phyloP scores from a whole-genome alignment of 164 flowering plant species.

The Stephania cephalantha region DNA sequence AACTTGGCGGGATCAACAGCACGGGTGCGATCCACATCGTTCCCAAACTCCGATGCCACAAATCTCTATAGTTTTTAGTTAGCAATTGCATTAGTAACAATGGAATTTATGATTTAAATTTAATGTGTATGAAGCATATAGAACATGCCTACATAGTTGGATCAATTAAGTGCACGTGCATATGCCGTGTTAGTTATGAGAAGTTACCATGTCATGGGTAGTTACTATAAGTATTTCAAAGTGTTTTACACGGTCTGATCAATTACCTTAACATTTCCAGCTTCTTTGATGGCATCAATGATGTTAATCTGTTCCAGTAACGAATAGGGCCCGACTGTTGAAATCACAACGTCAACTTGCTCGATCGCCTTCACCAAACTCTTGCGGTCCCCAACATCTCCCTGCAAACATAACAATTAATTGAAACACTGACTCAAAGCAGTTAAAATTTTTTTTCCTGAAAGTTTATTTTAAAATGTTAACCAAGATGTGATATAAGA shows the following conservation, averaged over 20 bases:
- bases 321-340: slow-evolving; percentile 37
- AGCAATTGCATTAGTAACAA: too few relatives aligned
- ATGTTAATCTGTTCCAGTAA: slow-evolving; percentile 46
- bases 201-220: too few relatives aligned
- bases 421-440: background rate
- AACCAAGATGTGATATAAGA: too few relatives aligned
- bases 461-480: too few relatives aligned
- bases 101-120: too few relatives aligned
- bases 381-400: slow-evolving; percentile 54
- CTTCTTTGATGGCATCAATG: slow-evolving; percentile 65
- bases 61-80: slow-evolving; percentile 28
- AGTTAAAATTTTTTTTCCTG: background rate
- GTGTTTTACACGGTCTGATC: too few relatives aligned
- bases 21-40: slow-evolving; percentile 41
- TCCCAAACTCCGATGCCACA: slow-evolving; percentile 61
- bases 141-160: too few relatives aligned
- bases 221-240: too few relatives aligned
- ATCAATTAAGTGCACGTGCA: too few relatives aligned
- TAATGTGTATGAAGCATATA: too few relatives aligned
- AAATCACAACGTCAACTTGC: slow-evolving; percentile 67
- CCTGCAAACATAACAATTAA: slow-evolving; percentile 27
- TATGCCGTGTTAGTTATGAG: too few relatives aligned
- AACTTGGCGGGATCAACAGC: slow-evolving; percentile 58
- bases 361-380: slow-evolving; percentile 58
- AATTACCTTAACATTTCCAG: slow-evolving; percentile 53